phyloP scores from a whole-genome alignment of 345 rosid species.

The Raphanus sativus region DNA sequence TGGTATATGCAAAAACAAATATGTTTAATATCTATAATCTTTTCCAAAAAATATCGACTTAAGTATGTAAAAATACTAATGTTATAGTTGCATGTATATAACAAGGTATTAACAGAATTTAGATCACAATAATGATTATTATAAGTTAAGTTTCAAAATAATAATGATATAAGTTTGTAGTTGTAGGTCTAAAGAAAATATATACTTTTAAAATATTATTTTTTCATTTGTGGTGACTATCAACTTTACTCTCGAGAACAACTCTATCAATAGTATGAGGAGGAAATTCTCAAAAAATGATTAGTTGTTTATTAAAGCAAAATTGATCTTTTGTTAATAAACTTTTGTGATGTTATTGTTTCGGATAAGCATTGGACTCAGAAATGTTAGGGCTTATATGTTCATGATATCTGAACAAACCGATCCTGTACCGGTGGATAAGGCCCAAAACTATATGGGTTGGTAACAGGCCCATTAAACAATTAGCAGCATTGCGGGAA shows the following conservation, averaged over 20 bases:
- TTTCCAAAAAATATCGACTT: not conserved
- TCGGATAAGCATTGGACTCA: not conserved
- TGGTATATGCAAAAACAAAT: not conserved
- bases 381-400: not conserved
- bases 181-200: not conserved
- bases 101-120: not conserved
- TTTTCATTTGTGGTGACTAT: too few species aligned
- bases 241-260: too few species aligned
- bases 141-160: too few species aligned
- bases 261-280: too few species aligned
- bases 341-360: not conserved
- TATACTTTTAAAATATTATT: too few species aligned
- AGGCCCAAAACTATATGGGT: not conserved
- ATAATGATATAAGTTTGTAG: not conserved
- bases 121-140: not conserved
- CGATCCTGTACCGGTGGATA: slow-evolving; percentile 1
- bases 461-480: slow-evolving; percentile 19
- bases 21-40: not conserved
- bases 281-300: too few species aligned
- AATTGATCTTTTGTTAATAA: too few species aligned
- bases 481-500: not conserved
- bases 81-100: not conserved
- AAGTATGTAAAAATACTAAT: not conserved
- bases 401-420: not conserved
- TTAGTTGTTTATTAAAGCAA: too few species aligned